These are phyloP conservation scores for Yarrowia osloensis DNA, from an alignment of 805 yeast species.

Conservation along the genomic window DNA sequence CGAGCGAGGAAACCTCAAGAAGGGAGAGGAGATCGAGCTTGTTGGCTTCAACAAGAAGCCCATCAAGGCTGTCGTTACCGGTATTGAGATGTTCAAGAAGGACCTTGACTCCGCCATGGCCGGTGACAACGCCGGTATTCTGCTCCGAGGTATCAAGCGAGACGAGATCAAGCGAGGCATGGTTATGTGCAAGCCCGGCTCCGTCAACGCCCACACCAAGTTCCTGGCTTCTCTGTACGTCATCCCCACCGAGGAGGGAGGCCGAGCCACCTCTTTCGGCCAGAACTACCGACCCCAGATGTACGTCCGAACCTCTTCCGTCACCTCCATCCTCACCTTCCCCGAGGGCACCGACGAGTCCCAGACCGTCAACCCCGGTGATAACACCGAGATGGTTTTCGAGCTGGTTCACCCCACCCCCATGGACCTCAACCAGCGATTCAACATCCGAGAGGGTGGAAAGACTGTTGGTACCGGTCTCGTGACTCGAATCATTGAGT, in stretches of 20 bases:
- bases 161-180: constrained; percentile 96
- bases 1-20: constrained; percentile 95
- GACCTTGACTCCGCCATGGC: constrained; percentile 97
- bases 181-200: constrained; percentile 91
- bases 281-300: constrained; percentile 98
- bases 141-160: constrained; percentile 97
- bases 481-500: constrained; percentile 86
- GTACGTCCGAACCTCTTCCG: constrained; percentile 95
- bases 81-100: constrained; percentile 99
- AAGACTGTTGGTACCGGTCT: constrained; percentile 99
- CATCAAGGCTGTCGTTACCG: constrained; percentile 91
- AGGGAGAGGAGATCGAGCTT: constrained; percentile 98
- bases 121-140: constrained; percentile 98
- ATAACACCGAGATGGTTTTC: constrained; percentile 94
- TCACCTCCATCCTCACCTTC: constrained; percentile 86
- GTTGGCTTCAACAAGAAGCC: constrained; percentile 89
- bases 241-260: constrained; percentile 97
- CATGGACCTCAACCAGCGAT: constrained; percentile 94
- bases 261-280: constrained; percentile 97
- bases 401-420: constrained; percentile 90
- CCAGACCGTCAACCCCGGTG: constrained; percentile 95
- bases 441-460: constrained; percentile 99
- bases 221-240: constrained; percentile 91
- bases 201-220: constrained; percentile 90
- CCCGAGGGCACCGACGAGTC: constrained; percentile 84